Evolutionary conservation across 2,329 filamentous ascomycete genomes (phyloP), one percentile per base, ranked within the genome.

Genomic region (Sordariomycetes sp.): DNA sequence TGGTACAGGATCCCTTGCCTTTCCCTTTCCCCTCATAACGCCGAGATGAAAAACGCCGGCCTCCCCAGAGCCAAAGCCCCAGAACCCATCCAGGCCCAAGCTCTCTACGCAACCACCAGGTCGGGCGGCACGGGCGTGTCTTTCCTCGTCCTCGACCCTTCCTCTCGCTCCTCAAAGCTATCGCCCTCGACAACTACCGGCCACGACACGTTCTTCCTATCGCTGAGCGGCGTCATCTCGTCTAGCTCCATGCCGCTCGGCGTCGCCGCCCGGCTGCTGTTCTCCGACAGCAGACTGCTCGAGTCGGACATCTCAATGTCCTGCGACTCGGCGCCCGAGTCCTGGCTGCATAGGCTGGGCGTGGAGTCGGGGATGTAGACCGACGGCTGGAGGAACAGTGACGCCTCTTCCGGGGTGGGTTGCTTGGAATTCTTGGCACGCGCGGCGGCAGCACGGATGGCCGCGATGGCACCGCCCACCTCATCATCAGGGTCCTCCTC

Each of bases 291-390:
- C 58, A 70, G 66, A 61, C 73, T 78, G 59, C 69, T 71, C 6
- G 68, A 65, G 59, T 79, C 78, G n/a, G 76, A 79, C 74, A 79
- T 79, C 53, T 79, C 76, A 6, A 78, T 67, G 35, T 81, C 78
- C 35, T 67, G 63, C 48, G 57, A 61, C 35, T 67, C 62, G 63
- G 66, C 54, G 60, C 67, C 59, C 20, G 69, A 67, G 54, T 70
- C 68, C 20, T 64, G 62, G 22, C 68, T 70, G 60, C 77, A 76
- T 14, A 75, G 68, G 63, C 71, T 77, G 11, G 73, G 72, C 25
- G 73, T 75, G 1, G 69, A 70, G 12, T 70, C 67, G n/a, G 74
- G 71, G 28, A 64, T 55, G 50, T 56, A 57, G 1, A 58, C 25
- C 20, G 55, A 53, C 22, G 60, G 58, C 55, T 48, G 58, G 6